Evolutionary conservation across 2,329 filamentous ascomycete genomes (phyloP), one percentile per base, ranked within the genome.

Genomic region (Scedosporium boydii): DNA sequence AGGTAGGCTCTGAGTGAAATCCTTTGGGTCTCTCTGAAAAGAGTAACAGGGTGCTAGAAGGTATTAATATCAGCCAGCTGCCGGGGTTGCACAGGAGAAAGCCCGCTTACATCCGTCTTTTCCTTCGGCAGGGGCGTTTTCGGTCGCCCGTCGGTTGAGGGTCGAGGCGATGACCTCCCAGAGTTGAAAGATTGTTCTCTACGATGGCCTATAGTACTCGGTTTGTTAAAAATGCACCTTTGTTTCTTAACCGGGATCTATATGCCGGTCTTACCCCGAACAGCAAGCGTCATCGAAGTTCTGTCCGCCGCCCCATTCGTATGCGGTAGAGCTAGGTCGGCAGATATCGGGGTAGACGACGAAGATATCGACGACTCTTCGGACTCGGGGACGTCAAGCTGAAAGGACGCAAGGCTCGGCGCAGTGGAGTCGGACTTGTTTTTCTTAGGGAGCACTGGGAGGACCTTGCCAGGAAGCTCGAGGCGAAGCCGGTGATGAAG

Each of bases 1-100:
- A 99, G 76, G 72, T 95, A 98, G 0, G 95, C 93, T 61, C 95
- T 85, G 4, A 99, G 79, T 1, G 93, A 98, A 18, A 98, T 89
- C 67, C 95, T 85, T 75, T 98, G 95, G 67, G 86, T 89, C 76
- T 99, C 95, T 48, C 95, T 85, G 77, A 89, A 93, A 16, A 98
- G 78, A 0, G 63, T 57, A 6, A 65, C 61, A 14, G 64, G 62
- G 18, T 66, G 61, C 26, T 66, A 59, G 3, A 60, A 59, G 12
- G 62, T 38, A 38, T 16, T 38, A 58, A 44, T 29, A 27, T 60
- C 26, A 60, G 58, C 44, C 12, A 46, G 34, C n/a, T n/a, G 44
- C 23, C 2, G 21, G n/a, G 5, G 18, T 48, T 46, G 6, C 10
- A 18, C 10, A 23, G 12, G 44, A 16, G 29, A 41, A 42, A 29